Percentiles rank a stretch among this genome's conserved stretches.
Conservation (phyloP, 495 filamentous ascomycete genomes). For the Stereocaulon alpinum region DNA sequence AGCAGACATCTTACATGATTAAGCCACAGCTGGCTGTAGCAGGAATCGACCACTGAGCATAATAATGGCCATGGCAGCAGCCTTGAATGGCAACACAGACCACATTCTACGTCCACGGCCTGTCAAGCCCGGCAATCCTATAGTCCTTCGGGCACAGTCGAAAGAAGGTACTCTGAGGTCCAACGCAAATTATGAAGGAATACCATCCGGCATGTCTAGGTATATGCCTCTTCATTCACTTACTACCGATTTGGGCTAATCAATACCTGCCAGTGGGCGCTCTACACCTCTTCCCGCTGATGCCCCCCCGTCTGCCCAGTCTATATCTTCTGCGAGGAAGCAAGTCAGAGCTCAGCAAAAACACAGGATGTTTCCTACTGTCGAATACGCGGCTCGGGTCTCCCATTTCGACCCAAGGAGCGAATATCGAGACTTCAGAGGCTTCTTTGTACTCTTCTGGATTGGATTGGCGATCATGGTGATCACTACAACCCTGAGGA, state of each 20-base stretch:
- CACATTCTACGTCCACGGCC: slow-evolving; percentile 32
- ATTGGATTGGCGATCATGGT: slow-evolving; percentile 94
- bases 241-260: slow-evolving; percentile 5
- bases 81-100: slow-evolving; percentile 20
- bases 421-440: slow-evolving; percentile 88
- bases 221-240: background rate
- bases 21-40: background rate
- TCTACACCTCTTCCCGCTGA: slow-evolving; percentile 85
- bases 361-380: slow-evolving; percentile 86
- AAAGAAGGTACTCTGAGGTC: slow-evolving; percentile 23
- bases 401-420: slow-evolving; percentile 92
- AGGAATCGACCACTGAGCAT: background rate
- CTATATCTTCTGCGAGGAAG: slow-evolving; percentile 73
- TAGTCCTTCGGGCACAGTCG: slow-evolving; percentile 26
- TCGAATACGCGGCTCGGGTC: slow-evolving; percentile 83
- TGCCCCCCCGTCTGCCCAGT: slow-evolving; percentile 80
- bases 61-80: slow-evolving; percentile 5
- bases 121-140: slow-evolving; percentile 30
- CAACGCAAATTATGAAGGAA: slow-evolving; percentile 9
- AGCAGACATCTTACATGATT: background rate
- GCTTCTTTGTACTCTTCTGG: slow-evolving; percentile 98
- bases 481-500: slow-evolving; percentile 80
- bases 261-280: slow-evolving; percentile 49
- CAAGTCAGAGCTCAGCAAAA: slow-evolving; percentile 74
- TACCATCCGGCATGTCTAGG: slow-evolving; percentile 22